phyloP scores from a whole-genome alignment of 106 monocot species.

The Allium cepa region DNA sequence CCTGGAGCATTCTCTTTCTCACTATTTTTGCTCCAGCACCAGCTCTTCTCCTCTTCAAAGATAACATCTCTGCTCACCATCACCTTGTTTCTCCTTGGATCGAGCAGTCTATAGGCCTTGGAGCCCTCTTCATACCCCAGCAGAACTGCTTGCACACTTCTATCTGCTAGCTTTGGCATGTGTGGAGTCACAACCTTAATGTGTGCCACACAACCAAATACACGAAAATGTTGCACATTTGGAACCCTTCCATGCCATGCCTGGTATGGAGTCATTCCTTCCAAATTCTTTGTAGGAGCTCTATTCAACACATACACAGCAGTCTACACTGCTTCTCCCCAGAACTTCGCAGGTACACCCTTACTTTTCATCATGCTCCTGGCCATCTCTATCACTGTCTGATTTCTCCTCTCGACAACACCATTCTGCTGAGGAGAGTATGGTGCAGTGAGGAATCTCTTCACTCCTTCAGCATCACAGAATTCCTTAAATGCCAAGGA shows the following conservation, averaged over 20 bases:
- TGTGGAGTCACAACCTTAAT: neutral
- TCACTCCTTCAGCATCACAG: neutral
- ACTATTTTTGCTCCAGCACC: neutral
- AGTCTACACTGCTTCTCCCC: conserved; percentile 9
- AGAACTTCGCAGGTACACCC: neutral
- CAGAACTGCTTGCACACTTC: neutral
- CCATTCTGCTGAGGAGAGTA: conserved; percentile 4
- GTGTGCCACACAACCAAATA: conserved; percentile 15
- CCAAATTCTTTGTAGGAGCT: neutral
- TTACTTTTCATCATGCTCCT: neutral
- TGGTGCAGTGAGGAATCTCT: neutral
- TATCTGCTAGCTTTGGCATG: neutral
- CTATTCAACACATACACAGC: conserved; percentile 7
- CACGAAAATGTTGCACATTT: conserved; percentile 5
- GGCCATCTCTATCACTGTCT: neutral
- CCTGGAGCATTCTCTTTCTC: neutral
- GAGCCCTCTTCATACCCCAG: neutral
- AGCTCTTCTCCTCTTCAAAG: neutral
- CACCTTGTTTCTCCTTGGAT: neutral
- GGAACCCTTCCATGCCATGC: conserved; percentile 4
- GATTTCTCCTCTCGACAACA: neutral
- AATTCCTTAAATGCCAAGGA: neutral
- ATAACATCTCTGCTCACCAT: conserved; percentile 1
- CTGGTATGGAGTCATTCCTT: neutral
- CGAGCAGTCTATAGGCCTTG: neutral